Evolutionary conservation across 2,329 filamentous ascomycete species (phyloP).

Genomic region (Grosmannia serpens): DNA sequence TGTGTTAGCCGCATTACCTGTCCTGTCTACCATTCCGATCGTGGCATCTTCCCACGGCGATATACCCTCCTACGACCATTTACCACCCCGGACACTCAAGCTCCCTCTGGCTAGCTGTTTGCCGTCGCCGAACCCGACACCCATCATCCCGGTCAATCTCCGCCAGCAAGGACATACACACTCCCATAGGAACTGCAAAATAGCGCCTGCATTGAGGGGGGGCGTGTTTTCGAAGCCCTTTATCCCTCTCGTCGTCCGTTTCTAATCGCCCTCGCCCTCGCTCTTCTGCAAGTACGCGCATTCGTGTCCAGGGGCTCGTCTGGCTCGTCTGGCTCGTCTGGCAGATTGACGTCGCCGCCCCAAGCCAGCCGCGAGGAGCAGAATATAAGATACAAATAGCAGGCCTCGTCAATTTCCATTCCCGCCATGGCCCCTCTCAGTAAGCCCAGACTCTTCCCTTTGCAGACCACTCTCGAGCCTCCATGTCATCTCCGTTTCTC

Average conservation of each 20-base stretch:
- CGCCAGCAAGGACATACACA: neutral
- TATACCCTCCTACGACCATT: neutral
- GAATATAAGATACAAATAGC: neutral
- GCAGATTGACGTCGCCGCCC: neutral
- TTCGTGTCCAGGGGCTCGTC: neutral
- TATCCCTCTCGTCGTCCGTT: neutral
- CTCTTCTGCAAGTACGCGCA: neutral
- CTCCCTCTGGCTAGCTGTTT: no score
- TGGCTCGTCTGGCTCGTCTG: neutral
- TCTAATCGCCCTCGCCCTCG: neutral
- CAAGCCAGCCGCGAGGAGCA: neutral
- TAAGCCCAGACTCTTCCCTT: slow-evolving; percentile 5
- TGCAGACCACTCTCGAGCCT: slow-evolving; percentile 29
- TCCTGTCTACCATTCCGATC: neutral
- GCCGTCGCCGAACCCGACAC: neutral
- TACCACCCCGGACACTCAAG: no score
- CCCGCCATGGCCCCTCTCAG: slow-evolving; percentile 31
- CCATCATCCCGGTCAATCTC: neutral
- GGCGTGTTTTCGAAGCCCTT: neutral
- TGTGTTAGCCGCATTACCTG: neutral
- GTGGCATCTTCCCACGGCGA: neutral
- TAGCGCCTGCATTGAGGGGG: neutral
- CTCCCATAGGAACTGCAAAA: neutral
- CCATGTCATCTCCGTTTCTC: slow-evolving; percentile 19
- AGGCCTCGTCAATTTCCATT: neutral